Conservation (phyloP, 2,329 filamentous ascomycete genomes). For the Cercospora sojina region DNA sequence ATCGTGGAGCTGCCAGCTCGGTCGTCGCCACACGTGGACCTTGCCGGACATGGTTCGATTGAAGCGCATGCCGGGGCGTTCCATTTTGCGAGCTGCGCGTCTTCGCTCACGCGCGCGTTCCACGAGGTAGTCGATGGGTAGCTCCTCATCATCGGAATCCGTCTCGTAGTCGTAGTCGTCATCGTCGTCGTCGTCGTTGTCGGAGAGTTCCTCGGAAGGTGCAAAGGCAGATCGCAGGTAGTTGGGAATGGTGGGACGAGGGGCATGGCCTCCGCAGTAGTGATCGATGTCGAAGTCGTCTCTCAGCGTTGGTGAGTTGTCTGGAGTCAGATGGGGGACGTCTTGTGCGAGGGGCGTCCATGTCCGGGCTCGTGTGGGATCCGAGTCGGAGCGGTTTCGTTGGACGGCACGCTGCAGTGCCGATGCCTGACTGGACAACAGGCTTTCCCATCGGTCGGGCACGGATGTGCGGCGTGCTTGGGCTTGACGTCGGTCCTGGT, state of each 20-base stretch:
- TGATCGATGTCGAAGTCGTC: constrained; percentile 34
- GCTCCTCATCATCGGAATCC: constrained; percentile 29
- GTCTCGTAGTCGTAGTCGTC: constrained; percentile 26
- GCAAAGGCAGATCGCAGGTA: constrained; percentile 27
- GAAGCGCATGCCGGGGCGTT: constrained; percentile 34
- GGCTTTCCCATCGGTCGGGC: constrained; percentile 30
- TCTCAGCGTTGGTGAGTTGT: constrained; percentile 34
- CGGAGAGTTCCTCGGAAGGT: constrained; percentile 21
- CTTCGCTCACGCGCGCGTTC: constrained; percentile 26
- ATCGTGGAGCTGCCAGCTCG: constrained; percentile 32
- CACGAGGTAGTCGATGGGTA: constrained; percentile 31
- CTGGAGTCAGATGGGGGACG: constrained; percentile 36
- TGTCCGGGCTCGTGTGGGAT: constrained; percentile 12
- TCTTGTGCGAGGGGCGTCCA: constrained; percentile 28
- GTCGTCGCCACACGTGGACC: constrained; percentile 34
- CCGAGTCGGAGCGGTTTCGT: constrained; percentile 25
- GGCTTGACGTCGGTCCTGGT: constrained; percentile 31
- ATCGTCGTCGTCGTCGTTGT: constrained; percentile 25
- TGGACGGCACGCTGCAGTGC: constrained; percentile 31
- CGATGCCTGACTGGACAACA: constrained; percentile 30
- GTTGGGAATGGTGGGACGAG: constrained; percentile 23
- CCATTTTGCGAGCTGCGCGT: constrained; percentile 22
- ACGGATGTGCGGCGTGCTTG: constrained; percentile 28
- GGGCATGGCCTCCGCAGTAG: constrained; percentile 16
- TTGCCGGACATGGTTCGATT: constrained; percentile 36